Conservation (phyloP, 148 eudicot species). For the Rhododendron ovatum region DNA sequence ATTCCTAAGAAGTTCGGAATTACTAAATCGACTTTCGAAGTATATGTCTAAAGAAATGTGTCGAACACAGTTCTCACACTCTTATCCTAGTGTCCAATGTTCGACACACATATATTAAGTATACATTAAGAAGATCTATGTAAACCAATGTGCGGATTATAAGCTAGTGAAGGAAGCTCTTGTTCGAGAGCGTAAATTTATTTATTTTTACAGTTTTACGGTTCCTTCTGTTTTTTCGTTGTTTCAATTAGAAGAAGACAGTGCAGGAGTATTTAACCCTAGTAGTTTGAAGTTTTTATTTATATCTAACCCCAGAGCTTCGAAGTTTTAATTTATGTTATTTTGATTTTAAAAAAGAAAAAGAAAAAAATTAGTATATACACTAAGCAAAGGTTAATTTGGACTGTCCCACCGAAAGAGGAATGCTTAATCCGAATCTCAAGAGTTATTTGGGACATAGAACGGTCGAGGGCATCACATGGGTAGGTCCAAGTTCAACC, state of each 20-base stretch:
- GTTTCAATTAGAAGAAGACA: too few relatives aligned
- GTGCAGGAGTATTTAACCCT: too few relatives aligned
- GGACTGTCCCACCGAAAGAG: not conserved
- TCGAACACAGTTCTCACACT: not conserved
- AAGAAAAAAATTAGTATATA: not conserved
- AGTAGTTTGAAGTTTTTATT: too few relatives aligned
- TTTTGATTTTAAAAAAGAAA: too few relatives aligned
- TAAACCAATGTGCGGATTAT: not conserved
- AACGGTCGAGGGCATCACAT: not conserved
- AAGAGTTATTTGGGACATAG: not conserved
- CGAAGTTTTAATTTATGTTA: too few relatives aligned
- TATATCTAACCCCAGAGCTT: too few relatives aligned
- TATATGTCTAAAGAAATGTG: not conserved
- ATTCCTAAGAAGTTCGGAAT: not conserved
- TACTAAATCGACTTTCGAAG: not conserved
- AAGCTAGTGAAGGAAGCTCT: too few relatives aligned
- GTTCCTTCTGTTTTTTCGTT: too few relatives aligned
- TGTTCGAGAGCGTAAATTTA: too few relatives aligned
- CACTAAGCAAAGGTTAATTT: not conserved
- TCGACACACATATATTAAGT: not conserved
- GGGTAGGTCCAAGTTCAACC: not conserved
- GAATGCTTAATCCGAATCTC: not conserved
- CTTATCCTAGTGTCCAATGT: not conserved
- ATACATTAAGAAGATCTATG: not conserved
- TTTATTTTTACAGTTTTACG: too few relatives aligned